Evolutionary conservation across 108 stramenopile genomes (phyloP), one percentile per base, ranked within the genome.

Genomic region (Cyclotella cryptica): DNA sequence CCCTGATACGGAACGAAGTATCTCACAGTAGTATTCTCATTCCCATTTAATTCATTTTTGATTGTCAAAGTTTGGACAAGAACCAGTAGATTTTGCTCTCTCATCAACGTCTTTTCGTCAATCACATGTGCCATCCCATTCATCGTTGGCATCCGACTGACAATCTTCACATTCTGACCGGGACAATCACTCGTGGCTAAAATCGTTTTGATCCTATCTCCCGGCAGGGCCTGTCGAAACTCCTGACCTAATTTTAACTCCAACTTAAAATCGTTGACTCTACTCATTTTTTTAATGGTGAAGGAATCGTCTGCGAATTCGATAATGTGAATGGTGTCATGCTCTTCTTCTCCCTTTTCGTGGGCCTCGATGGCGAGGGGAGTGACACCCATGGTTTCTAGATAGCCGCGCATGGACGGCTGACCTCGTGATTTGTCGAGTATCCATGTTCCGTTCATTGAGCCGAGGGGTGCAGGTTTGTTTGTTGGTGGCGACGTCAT

Each of bases 361-460:
- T 95, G 89, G 0, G 91, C 94, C 79, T 95, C 84, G 67, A 95
- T 92, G 58, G 91, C 91, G n/a, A 91, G 61, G 72, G 90, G 86
- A 18, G 87, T 69, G 12, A 95, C 94, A 27, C 91, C 85, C 81
- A 95, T 81, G 0, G 90, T 89, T 80, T 93, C 88, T 15, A 95
- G 80, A 57, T 92, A 91, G 10, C 88, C 89, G 27, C 90, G 81
- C 92, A 95, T 93, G 54, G 84, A 88, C 68, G 91, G 91, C 24
- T 71, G 44, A 29, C 88, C 91, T 60, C 88, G 78, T 13, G 61
- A 69, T 71, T 90, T 89, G 83, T 95, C 94, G 22, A 95, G 83
- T 21, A 88, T 91, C 94, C 94, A 95, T 27, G 66, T 64, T 2
- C 94, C 94, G 59, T 89, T 86, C 75, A 95, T 80, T 22, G 83